A percentile compares a stretch with the other conserved stretches of the same genome.
Conservation (phyloP, 2,329 filamentous ascomycete species). For the Botrytis tulipae region DNA sequence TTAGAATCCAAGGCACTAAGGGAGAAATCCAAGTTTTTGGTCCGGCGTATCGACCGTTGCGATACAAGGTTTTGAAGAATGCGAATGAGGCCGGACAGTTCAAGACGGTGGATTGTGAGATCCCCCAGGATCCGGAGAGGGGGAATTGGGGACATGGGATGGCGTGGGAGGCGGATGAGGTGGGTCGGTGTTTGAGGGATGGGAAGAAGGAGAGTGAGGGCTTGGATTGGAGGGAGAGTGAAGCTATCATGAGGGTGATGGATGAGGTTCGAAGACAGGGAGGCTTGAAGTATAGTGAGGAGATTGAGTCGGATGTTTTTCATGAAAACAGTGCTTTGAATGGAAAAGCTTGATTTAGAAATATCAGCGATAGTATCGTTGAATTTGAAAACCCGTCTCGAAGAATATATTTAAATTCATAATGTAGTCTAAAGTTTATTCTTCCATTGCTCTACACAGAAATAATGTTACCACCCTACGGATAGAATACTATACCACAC, state of each 20-base stretch:
- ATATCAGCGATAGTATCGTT: not conserved
- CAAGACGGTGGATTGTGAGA: conserved; percentile 39
- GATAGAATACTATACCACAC: no score
- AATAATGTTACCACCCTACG: no score
- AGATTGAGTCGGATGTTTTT: conserved; percentile 61
- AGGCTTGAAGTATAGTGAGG: conserved; percentile 60
- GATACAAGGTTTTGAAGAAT: conserved; percentile 51
- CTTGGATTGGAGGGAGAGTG: conserved; percentile 59
- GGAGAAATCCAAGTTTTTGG: conserved; percentile 66
- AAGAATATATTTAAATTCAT: not conserved
- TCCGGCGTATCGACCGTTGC: conserved; percentile 55
- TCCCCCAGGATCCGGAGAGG: conserved; percentile 44
- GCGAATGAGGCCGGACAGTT: conserved; percentile 31
- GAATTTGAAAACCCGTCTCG: not conserved
- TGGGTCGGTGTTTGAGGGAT: conserved; percentile 60
- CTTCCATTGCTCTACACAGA: no score
- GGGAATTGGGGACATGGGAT: conserved; percentile 56
- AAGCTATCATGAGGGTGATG: conserved; percentile 60
- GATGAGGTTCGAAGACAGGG: conserved; percentile 46
- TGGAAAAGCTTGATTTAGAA: conserved; percentile 24
- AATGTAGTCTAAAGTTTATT: no score
- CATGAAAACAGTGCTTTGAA: conserved; percentile 62
- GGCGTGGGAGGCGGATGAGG: conserved; percentile 72
- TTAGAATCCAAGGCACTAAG: conserved; percentile 63
- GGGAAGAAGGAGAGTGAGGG: conserved; percentile 60